phyloP scores from a whole-genome alignment of 176 grass and related monocot genomes.

The Aegilops umbellulata region DNA sequence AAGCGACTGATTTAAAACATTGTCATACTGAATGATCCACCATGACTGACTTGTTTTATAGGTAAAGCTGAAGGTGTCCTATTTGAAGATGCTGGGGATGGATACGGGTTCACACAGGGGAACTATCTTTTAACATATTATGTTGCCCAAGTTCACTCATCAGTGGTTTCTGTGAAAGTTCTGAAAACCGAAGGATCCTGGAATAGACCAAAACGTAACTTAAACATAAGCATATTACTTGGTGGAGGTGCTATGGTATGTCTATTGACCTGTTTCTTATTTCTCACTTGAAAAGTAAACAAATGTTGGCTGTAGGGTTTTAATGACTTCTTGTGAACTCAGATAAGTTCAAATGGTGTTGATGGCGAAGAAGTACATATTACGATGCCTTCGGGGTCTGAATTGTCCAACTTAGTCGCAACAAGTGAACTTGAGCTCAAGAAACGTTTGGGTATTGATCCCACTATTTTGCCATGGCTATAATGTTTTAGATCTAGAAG shows the following conservation, averaged over 20 bases:
- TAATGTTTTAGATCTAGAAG: background rate
- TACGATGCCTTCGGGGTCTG: conserved; percentile 57
- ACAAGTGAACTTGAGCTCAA: conserved; percentile 59
- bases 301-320: background rate
- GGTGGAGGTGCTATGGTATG: conserved; percentile 83
- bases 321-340: conserved; percentile 19
- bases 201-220: conserved; percentile 55
- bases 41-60: conserved; percentile 29
- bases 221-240: conserved; percentile 71
- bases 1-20: background rate
- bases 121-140: conserved; percentile 83
- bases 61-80: conserved; percentile 88
- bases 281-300: background rate
- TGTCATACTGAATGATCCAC: background rate
- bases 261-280: background rate
- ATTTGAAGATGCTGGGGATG: conserved; percentile 91
- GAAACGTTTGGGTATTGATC: conserved; percentile 59
- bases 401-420: conserved; percentile 56
- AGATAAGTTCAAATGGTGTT: conserved; percentile 67
- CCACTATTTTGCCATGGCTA: background rate
- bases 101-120: conserved; percentile 69
- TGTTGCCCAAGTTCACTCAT: conserved; percentile 62
- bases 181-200: conserved; percentile 68
- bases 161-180: conserved; percentile 61
- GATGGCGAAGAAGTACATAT: conserved; percentile 79